Conservation (phyloP, 2,329 filamentous ascomycete species). For the Dactylellina sp. region DNA sequence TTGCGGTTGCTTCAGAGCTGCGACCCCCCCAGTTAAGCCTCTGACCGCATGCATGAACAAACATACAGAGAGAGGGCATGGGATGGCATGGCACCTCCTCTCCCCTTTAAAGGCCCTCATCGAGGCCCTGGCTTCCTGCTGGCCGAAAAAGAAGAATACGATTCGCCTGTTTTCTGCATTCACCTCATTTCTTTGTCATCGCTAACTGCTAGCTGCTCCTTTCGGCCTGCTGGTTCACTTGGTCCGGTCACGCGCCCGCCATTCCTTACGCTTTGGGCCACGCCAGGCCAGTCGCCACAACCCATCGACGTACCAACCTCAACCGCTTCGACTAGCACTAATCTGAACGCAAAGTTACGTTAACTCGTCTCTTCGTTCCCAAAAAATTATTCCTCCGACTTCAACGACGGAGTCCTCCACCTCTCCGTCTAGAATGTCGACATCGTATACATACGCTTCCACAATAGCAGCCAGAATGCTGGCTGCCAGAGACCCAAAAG, state of each 20-base stretch:
- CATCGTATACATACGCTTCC: conserved; percentile 9
- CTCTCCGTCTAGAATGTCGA: not conserved
- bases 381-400: conserved; percentile 2
- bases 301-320: conserved; percentile 5
- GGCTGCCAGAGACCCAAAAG: conserved; percentile 30
- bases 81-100: not conserved
- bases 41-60: too few species aligned
- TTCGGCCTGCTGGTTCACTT: not conserved
- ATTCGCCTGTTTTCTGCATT: too few species aligned
- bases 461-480: conserved; percentile 34
- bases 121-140: not conserved
- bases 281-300: not conserved
- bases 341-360: not conserved
- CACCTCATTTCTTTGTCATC: not conserved
- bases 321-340: conserved; percentile 17
- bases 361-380: not conserved
- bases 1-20: conserved; percentile 11
- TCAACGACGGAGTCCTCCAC: not conserved
- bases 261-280: too few species aligned
- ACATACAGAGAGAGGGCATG: not conserved
- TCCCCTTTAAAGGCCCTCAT: conserved; percentile 35
- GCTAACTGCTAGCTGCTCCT: conserved; percentile 19
- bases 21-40: not conserved
- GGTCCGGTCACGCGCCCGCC: conserved; percentile 21
- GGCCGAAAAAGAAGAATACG: too few species aligned